phyloP scores from a whole-genome alignment of 73 alveolate species.

The Urostyla sp. region DNA sequence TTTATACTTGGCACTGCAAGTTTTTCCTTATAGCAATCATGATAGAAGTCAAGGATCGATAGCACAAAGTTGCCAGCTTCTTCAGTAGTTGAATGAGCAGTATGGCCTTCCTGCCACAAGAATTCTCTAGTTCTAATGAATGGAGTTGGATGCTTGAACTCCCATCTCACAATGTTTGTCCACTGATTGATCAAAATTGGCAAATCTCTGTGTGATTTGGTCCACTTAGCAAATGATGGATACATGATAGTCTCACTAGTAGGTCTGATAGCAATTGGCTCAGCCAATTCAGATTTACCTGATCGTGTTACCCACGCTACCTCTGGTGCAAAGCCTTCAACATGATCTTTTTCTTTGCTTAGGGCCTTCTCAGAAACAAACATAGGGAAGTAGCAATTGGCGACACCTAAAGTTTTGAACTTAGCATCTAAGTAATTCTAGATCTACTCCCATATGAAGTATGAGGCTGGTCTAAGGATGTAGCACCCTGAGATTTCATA shows the following conservation, averaged over 20 bases:
- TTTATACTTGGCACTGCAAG: conserved; percentile 86
- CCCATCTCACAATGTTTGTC: conserved; percentile 91
- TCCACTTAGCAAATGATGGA: conserved; percentile 92
- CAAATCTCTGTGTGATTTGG: conserved; percentile 83
- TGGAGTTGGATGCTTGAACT: conserved; percentile 87
- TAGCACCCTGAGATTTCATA: conserved; percentile 94
- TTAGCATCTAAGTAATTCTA: conserved; percentile 78
- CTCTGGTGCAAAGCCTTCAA: conserved; percentile 94
- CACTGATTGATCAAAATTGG: conserved; percentile 84
- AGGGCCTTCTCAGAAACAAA: conserved; percentile 87
- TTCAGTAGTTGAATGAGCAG: conserved; percentile 84
- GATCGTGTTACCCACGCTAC: conserved; percentile 96
- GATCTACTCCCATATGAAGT: conserved; percentile 90
- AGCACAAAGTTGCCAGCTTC: conserved; percentile 79
- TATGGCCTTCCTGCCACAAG: conserved; percentile 92
- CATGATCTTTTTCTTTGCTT: conserved; percentile 89
- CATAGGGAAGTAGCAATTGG: conserved; percentile 92
- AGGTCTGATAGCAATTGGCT: conserved; percentile 89
- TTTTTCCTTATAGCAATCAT: conserved; percentile 76
- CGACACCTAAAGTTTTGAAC: conserved; percentile 83
- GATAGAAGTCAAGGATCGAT: conserved; percentile 71
- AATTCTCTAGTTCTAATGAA: conserved; percentile 87
- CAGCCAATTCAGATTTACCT: conserved; percentile 80
- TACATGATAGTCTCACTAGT: conserved; percentile 93
- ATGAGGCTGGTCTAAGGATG: conserved; percentile 93